phyloP scores from a whole-genome alignment of 805 yeast genomes.

The Ogataea thermomethanolica region DNA sequence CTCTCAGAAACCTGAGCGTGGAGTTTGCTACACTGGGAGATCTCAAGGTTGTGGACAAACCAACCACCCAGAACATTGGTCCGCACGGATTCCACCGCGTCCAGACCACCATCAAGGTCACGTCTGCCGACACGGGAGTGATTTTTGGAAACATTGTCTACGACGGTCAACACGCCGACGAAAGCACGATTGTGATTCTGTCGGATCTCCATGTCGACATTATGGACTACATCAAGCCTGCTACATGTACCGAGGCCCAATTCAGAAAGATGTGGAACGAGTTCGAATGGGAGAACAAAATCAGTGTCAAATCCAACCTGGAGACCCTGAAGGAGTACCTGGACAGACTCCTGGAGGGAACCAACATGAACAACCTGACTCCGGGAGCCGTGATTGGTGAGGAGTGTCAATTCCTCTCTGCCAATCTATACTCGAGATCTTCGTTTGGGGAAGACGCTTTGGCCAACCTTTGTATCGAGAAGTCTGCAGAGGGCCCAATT shows the following conservation, averaged over 20 bases:
- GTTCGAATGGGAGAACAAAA: constrained; percentile 99
- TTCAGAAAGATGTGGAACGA: constrained; percentile 99
- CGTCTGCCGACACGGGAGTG: constrained; percentile 97
- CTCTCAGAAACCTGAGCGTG: constrained; percentile 85
- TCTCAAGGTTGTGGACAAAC: constrained; percentile 88
- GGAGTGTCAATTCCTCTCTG: constrained; percentile 88
- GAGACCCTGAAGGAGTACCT: constrained; percentile 71
- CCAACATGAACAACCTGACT: constrained; percentile 92
- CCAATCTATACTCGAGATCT: constrained; percentile 87
- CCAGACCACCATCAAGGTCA: constrained; percentile 86
- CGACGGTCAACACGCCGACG: constrained; percentile 92
- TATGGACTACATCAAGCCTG: constrained; percentile 96
- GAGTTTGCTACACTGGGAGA: constrained; percentile 97
- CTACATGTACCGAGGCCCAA: constrained; percentile 79
- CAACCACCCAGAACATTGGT: constrained; percentile 84
- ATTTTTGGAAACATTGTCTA: constrained; percentile 95
- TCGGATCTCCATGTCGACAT: constrained; percentile 95
- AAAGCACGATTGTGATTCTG: constrained; percentile 82
- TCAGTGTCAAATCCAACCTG: constrained; percentile 73
- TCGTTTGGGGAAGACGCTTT: constrained; percentile 97
- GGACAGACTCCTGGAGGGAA: constrained; percentile 69
- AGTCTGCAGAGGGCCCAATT: constrained; percentile 66
- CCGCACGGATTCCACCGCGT: constrained; percentile 96
- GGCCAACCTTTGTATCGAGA: constrained; percentile 92
- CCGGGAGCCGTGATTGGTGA: constrained; percentile 88